phyloP scores from a whole-genome alignment of 768 basidiomycete genomes.

The Rhodocollybia butyracea region DNA sequence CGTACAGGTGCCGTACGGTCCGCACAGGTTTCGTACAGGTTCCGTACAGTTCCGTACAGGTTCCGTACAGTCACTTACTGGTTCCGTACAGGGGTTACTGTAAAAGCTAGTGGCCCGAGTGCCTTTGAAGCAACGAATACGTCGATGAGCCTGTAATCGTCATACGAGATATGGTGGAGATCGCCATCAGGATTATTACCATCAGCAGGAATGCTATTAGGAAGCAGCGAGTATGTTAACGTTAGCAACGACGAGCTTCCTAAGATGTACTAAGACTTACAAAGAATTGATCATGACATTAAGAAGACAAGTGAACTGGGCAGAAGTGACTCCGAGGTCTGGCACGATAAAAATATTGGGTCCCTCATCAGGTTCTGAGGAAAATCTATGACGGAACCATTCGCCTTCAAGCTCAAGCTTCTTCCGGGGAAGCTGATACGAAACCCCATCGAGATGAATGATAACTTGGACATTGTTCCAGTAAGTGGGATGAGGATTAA shows the following conservation, averaged over 20 bases:
- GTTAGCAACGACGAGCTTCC: too few relatives aligned
- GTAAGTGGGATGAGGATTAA: neutral
- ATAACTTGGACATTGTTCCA: neutral
- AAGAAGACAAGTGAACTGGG: neutral
- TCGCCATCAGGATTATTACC: too few relatives aligned
- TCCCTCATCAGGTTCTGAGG: neutral
- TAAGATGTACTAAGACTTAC: neutral
- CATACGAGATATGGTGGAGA: neutral
- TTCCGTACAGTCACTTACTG: too few relatives aligned
- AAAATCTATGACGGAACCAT: neutral
- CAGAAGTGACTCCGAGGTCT: neutral
- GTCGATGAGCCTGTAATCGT: neutral
- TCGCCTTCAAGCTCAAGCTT: neutral
- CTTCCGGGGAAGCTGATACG: neutral
- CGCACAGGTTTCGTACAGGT: too few relatives aligned
- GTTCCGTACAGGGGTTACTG: too few relatives aligned
- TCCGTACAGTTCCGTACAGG: too few relatives aligned
- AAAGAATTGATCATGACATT: neutral
- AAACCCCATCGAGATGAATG: neutral
- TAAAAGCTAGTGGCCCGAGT: too few relatives aligned
- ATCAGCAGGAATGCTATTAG: too few relatives aligned
- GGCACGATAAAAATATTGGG: neutral
- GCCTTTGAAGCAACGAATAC: neutral
- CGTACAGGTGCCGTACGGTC: too few relatives aligned
- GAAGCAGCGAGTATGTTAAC: too few relatives aligned